Base-by-base conservation (phyloP, 805 yeast genomes). In the Candida coleopterorum region DNA sequence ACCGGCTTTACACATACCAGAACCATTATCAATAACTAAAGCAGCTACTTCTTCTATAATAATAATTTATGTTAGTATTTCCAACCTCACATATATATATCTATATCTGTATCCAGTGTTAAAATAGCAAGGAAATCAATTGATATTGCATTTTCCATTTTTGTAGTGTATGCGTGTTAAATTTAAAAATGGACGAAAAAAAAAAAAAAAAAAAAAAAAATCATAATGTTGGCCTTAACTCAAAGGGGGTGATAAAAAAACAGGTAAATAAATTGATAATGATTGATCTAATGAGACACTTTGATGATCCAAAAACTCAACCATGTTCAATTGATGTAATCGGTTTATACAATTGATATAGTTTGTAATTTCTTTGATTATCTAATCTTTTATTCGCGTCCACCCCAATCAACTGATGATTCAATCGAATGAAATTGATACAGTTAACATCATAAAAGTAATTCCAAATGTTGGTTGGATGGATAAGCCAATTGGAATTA, bases 1-100 rank as follows among this genome's bases (percentile, higher is more conserved):
- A 74, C 98, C 98, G 90, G 98, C 98, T 72, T 93, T 93, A 83
- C 98, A 93, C 97, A 93, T 93, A 81, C 98, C 98, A 65, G 98
- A 93, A 77, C 98, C 98, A 76, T 90, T 90, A 72, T 90, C 98
- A 75, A 90, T 90, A 75, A 90, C 97, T 70, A 77, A 69, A 56
- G 70, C 70, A 55, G 70, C 70, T 52, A 65, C 71, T 66, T 66
- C 72, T 65, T 67, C 73, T 58, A 47, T 38, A 43, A 32, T 26
- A 16, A 11, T 6, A 22, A 22, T 25, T n/a, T n/a, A n/a, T n/a
- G n/a, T n/a, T n/a, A n/a, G n/a, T n/a, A n/a, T n/a, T n/a, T n/a
- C n/a, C n/a, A n/a, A n/a, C n/a, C n/a, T n/a, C n/a, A n/a, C n/a
- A n/a, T n/a, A n/a, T n/a, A n/a, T n/a, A n/a, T n/a, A n/a, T n/a